Base-by-base conservation (phyloP, 1,139 yeast species). In the Wickerhamiella pararugosa region DNA sequence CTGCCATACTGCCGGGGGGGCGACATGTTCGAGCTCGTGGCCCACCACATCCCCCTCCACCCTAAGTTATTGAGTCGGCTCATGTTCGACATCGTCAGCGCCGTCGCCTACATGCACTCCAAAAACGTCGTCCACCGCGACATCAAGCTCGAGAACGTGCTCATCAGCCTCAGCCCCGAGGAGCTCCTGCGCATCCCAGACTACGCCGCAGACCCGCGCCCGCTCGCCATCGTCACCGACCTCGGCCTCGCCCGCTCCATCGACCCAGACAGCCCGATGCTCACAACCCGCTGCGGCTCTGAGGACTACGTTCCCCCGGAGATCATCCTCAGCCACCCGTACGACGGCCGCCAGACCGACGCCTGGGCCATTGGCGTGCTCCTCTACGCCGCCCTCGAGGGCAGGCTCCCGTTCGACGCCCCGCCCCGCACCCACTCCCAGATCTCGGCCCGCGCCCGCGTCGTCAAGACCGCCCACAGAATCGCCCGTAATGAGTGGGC, bases 261-360 rank as follows among this genome's bases (percentile, higher is more conserved):
- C 21, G 73, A 71, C 39, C 70, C 72, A 1, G 66, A 63, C 0
- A 66, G 71, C 48, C 83, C 86, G 34, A 53, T 79, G 44, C 67
- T 92, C 28, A 69, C 79, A 2, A 87, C 97, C 1, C 64, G 97
- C 45, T 90, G 98, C 60, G 98, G 98, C 0, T 81, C 94, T 1
- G 95, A 84, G 50, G 97, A 90, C 58, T 90, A 90, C 53, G 94
- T 90, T 2, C 78, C 95, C 0, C 98, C 97, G 0, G 98, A 90
- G 58, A 64, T 90, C 31, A 64, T 90, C 34, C 75, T 90, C 76
- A 97, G 97, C 0, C 68, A 83, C 45, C 78, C 83, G 15, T 90
- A 90, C 56, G 87, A 87, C 55, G 98, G 98, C 3, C 71, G 80
- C 43, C 74, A 82, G 49, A 79, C 92, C 36, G 98, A 90, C 56